Evolutionary conservation across 2,329 filamentous ascomycete species (phyloP).

Genomic region (Penicillium sp.): DNA sequence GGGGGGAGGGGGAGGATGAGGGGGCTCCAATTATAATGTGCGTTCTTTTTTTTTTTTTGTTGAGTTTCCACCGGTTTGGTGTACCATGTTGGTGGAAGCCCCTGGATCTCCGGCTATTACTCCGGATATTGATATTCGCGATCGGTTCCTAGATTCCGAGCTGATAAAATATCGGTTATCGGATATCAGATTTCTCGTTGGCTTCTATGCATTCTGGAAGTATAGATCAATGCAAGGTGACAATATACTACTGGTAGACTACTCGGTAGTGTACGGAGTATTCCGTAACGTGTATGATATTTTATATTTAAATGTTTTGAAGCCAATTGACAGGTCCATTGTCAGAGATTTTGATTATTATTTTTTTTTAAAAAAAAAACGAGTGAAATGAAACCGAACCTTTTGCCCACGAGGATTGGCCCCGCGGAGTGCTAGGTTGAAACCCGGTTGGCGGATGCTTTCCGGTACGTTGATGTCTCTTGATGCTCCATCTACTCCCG

Average conservation of each 20-base stretch:
- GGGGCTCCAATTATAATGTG: background rate
- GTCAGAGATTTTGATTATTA: background rate
- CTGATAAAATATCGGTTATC: background rate
- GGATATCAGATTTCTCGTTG: background rate
- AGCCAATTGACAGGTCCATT: background rate
- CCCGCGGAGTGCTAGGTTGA: background rate
- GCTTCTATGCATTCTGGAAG: background rate
- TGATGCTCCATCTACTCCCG: background rate
- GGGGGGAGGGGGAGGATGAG: too few species aligned
- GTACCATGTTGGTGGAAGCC: background rate
- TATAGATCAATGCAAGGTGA: background rate
- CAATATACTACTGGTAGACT: background rate
- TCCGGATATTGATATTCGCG: slow-evolving; percentile 4
- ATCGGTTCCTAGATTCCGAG: slow-evolving; percentile 1
- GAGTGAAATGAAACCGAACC: background rate
- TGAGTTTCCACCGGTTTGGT: background rate
- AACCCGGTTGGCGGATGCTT: background rate
- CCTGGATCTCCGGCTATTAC: background rate
- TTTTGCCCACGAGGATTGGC: slow-evolving; percentile 1
- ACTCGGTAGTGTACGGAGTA: background rate
- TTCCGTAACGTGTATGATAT: background rate
- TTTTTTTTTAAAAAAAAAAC: background rate
- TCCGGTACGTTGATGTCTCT: background rate
- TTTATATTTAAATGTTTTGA: background rate
- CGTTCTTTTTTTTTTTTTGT: background rate